Base-by-base conservation (phyloP, 1,284 basidiomycete genomes). In the Cutaneotrichosporon dermatis region DNA sequence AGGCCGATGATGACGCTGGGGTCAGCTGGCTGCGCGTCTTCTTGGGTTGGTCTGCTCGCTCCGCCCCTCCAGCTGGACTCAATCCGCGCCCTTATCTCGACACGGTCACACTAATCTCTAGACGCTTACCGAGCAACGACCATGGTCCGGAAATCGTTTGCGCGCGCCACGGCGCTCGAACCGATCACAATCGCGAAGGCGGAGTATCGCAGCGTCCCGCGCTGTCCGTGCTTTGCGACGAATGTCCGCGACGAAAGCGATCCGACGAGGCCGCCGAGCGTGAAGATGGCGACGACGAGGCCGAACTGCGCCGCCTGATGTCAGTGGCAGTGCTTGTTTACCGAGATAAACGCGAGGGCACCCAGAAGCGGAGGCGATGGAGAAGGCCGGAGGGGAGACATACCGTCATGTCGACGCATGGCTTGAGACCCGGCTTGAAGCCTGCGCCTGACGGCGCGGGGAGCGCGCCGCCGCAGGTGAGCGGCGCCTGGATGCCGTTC, bases 221-320 rank as follows among this genome's bases (percentile, higher is more conserved):
- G 55, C 8, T 67, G 55, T 2, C 72, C 72, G 10, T 62, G 13
- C 5, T 54, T 55, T 8, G 57, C 58, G 34, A 62, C 69, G 51
- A 69, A 56, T 16, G 41, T 15, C 37, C 58, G 66, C 1, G 67
- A 64, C 12, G 55, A 57, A 6, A 79, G 58, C 2, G 71, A 70
- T 2, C 76, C 77, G 5, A 75, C 41, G 3, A 81, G 69, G 6
- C 80, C 80, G 9, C 80, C 80, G 16, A 81, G 61, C 0, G 80
- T 80, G 66, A 80, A 81, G 46, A 79, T 74, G 11, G 79, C 69
- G 0, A 78, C 79, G 37, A 78, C 69, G 13, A 77, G 55, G 5
- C 79, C 79, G 59, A 79, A 80, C 46, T 72, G 62, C 0, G 69
- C 40, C 2, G 67, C 52, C 74, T 74, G 48, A 0, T 11, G 46